Evolutionary conservation across 2,329 filamentous ascomycete species (phyloP), one percentile per base, ranked within the genome.

Genomic region (Aspergillus caelatus): DNA sequence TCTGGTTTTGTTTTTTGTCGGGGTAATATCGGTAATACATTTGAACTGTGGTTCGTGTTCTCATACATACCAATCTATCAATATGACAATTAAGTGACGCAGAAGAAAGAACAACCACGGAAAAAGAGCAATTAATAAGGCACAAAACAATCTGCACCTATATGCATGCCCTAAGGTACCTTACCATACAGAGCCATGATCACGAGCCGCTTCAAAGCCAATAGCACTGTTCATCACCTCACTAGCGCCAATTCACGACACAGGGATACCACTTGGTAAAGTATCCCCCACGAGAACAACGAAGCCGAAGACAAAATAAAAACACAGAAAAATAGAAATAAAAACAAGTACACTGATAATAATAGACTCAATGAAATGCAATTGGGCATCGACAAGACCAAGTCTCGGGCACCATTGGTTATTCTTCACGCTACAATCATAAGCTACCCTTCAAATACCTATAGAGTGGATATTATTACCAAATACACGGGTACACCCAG

Each of bases 161-260:
- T 45, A 36, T 48, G 57, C 57, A 52, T 19, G 23, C 30, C 46
- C 48, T 39, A 59, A 41, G 30, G 34, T 60, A 60, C 39, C 34
- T 60, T 46, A 55, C 58, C 50, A 50, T 45, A 55, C 48, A 41
- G 34, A 53, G 58, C 11, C n/a, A 60, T 41, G 36, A 54, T 54
- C 58, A 60, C 58, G 58, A 60, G 58, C 36, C 36, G 58, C 32
- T 39, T 41, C 36, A 19, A 53, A 10, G 9, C 58, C 46, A 60
- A 54, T 53, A 57, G 21, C 41, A 57, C 26, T 45, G 39, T 34
- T 45, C 36, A 57, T 57, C 57, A 52, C 46, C 34, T 39, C 30
- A 43, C 34, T 39, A 52, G 28, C 34, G 23, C 28, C 48, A 52
- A 32, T 32, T n/a, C 28, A 52, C 19, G 11, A 52, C 48, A 52